These are phyloP conservation scores for Microsporum ferrugineum DNA, from an alignment of 2,329 filamentous ascomycete genomes.

Conservation along the genomic window DNA sequence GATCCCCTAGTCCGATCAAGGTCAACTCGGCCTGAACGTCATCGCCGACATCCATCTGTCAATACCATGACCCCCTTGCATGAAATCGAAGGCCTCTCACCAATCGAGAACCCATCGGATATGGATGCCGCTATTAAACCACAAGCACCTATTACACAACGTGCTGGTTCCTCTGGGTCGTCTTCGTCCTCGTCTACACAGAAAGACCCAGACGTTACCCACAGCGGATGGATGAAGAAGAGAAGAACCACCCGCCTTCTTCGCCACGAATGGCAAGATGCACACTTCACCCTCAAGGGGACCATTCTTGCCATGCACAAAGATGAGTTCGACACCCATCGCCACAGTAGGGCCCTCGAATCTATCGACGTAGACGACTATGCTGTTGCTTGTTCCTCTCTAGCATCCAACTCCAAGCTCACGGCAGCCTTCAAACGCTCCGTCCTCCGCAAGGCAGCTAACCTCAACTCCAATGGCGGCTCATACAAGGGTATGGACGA, in stretches of 20 bases:
- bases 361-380: constrained; percentile 32
- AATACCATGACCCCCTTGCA: constrained; percentile 20
- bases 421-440: constrained; percentile 66
- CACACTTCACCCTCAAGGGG: constrained; percentile 75
- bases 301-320: constrained; percentile 45
- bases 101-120: constrained; percentile 26
- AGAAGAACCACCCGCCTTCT: constrained; percentile 80
- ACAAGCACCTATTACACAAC: constrained; percentile 2
- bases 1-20: constrained; percentile 38
- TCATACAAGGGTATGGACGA: constrained; percentile 16
- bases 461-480: constrained; percentile 7
- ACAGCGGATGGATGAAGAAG: constrained; percentile 88
- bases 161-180: not conserved
- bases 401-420: constrained; percentile 67
- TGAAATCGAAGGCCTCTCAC: constrained; percentile 18
- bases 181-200: constrained; percentile 19
- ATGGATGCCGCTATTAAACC: constrained; percentile 16
- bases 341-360: constrained; percentile 22
- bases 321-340: constrained; percentile 19
- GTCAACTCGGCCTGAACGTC: constrained; percentile 30
- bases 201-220: constrained; percentile 43
- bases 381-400: constrained; percentile 31
- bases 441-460: constrained; percentile 24
- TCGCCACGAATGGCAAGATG: constrained; percentile 86
- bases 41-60: constrained; percentile 20